These are phyloP conservation scores for Cyberlindnera galapagoensis DNA, from an alignment of 805 yeast genomes.

Conservation along the genomic window DNA sequence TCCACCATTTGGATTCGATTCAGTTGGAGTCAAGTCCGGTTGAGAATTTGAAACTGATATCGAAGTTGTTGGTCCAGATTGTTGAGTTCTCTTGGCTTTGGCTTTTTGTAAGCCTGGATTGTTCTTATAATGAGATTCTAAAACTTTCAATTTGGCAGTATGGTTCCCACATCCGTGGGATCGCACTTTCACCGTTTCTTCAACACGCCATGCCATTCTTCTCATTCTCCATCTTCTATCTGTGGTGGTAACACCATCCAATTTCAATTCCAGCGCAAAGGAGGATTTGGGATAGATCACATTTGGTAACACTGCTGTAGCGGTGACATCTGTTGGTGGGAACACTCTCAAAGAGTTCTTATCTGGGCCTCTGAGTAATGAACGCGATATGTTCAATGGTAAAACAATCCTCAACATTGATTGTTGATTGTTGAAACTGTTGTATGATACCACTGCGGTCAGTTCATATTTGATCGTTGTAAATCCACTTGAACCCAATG, in stretches of 20 bases:
- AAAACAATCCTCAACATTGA: constrained; percentile 39
- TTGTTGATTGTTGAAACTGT: constrained; percentile 28
- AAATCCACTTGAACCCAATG: constrained; percentile 45
- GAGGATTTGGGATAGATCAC: constrained; percentile 84
- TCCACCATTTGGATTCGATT: constrained; percentile 10
- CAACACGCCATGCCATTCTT: constrained; percentile 81
- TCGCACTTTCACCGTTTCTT: constrained; percentile 67
- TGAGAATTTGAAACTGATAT: constrained; percentile 28
- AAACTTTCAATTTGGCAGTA: constrained; percentile 37
- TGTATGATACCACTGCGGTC: constrained; percentile 49
- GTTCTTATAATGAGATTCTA: constrained; percentile 36
- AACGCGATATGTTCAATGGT: constrained; percentile 70
- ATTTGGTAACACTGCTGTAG: constrained; percentile 81
- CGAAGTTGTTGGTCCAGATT: constrained; percentile 32
- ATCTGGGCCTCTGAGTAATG: constrained; percentile 76
- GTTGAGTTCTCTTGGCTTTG: constrained; percentile 31
- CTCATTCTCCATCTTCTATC: constrained; percentile 87
- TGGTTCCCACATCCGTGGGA: constrained; percentile 56
- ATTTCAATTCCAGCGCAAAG: constrained; percentile 73
- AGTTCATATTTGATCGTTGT: constrained; percentile 67
- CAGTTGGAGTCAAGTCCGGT: constrained; percentile 12
- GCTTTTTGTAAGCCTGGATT: constrained; percentile 17
- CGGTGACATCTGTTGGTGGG: constrained; percentile 91
- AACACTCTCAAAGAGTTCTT: constrained; percentile 83
- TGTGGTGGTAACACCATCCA: constrained; percentile 61